A percentile compares a stretch with the other conserved stretches of the same genome.
Evolutionary conservation across 2,329 filamentous ascomycete species (phyloP).

Genomic region (Xylariaceae sp.): DNA sequence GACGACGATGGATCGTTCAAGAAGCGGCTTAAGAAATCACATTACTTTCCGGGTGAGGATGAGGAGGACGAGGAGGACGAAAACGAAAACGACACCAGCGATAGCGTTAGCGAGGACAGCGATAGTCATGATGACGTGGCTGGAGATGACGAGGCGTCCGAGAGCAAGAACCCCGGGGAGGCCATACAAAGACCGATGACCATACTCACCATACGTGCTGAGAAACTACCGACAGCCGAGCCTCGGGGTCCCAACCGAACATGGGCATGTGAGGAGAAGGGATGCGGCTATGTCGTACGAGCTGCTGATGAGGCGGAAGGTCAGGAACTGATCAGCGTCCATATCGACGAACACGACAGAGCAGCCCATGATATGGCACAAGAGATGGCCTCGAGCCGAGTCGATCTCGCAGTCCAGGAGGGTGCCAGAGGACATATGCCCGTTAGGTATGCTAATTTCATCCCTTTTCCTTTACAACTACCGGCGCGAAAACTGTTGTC

Average conservation of each 20-base stretch:
- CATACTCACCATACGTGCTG: constrained; percentile 41
- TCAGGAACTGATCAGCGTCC: constrained; percentile 52
- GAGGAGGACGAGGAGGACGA: constrained; percentile 16
- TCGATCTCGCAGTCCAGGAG: constrained; percentile 51
- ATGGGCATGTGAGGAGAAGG: constrained; percentile 61
- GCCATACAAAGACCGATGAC: constrained; percentile 14
- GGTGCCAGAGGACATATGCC: constrained; percentile 49
- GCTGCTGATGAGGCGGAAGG: constrained; percentile 52
- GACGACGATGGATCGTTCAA: constrained; percentile 24
- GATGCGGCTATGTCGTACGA: constrained; percentile 59
- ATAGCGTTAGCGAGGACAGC: constrained; percentile 13
- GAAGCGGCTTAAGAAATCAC: constrained; percentile 27
- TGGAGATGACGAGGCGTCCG: constrained; percentile 18
- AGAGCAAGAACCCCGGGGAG: constrained; percentile 30
- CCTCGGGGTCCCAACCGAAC: constrained; percentile 55
- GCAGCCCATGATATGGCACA: constrained; percentile 42
- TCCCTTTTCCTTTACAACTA: constrained; percentile 32
- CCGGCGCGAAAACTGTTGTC: too few species aligned
- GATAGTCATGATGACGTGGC: constrained; percentile 3
- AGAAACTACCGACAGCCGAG: constrained; percentile 43
- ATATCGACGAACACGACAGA: constrained; percentile 56
- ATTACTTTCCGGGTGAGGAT: constrained; percentile 20
- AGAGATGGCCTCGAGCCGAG: constrained; percentile 33
- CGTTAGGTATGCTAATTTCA: constrained; percentile 46
- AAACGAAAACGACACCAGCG: too few species aligned